Evolutionary conservation across 2,329 filamentous ascomycete species (phyloP), one percentile per base, ranked within the genome.

Genomic region (Ophiostoma tasmaniense): DNA sequence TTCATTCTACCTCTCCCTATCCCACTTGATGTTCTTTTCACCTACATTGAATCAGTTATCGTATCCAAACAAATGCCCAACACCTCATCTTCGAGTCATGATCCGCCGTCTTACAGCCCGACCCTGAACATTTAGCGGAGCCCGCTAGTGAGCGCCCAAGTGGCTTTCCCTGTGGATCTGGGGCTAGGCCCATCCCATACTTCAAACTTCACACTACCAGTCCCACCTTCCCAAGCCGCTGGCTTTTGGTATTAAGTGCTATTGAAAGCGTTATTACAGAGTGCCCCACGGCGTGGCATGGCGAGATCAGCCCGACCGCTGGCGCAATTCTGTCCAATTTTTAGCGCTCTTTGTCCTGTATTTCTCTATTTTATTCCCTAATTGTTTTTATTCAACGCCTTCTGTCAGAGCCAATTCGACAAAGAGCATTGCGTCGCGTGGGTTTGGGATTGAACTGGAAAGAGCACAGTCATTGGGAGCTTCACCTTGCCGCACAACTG

Each of bases 251-350:
- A 39, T 11, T 55, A n/a, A n/a, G n/a, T n/a, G n/a, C n/a, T n/a
- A n/a, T n/a, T n/a, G n/a, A n/a, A n/a, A n/a, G n/a, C n/a, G n/a
- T n/a, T 39, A 39, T 11, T 55, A 25, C n/a, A 55, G 45, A 22
- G n/a, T 55, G 17, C 52, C 25, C 52, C 52, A 59, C 52, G 25
- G 22, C 52, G 52, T 8, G 68, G 35, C 37, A 70, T 70, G 61
- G 66, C 69, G 69, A 70, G 69, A 70, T 70, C 66, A 55, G 28
- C 52, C 66, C 55, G 2, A 66, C 50, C 62, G 65, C 66, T 70
- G 69, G 69, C 69, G 69, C 45, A 45, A 65, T 67, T 64, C 42
- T n/a, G 39, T 20, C 10, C 45, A 59, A 59, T 65, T 64, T 67
- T 25, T 64, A 28, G 25, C 20, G 55, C 55, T 64, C 64, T 25